These are phyloP conservation scores for Canavalia ensiformis DNA, from an alignment of 306 rosid genomes.

Conservation along the genomic window DNA sequence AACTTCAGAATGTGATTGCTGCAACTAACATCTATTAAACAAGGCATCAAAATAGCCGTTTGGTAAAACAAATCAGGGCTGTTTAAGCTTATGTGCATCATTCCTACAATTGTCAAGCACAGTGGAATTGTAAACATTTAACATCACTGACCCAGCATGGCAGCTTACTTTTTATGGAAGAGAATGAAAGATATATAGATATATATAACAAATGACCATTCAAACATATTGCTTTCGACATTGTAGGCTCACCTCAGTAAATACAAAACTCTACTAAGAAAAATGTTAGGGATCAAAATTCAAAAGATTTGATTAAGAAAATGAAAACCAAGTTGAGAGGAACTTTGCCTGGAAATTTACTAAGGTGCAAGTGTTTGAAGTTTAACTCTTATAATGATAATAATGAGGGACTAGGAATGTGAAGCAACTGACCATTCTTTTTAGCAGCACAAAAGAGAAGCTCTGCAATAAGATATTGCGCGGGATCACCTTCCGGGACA, in stretches of 20 bases:
- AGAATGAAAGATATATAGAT: neutral
- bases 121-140: neutral
- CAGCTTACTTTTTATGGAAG: neutral
- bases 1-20: too few species aligned
- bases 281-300: neutral
- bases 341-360: neutral
- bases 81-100: too few species aligned
- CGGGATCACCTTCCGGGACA: constrained; percentile 79
- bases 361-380: neutral
- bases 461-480: constrained; percentile 76
- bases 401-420: constrained; percentile 1
- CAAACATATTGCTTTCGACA: neutral
- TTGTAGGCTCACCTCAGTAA: neutral
- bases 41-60: too few species aligned
- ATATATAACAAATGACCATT: neutral
- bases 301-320: neutral
- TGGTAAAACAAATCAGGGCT: too few species aligned
- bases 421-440: constrained; percentile 64
- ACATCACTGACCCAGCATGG: constrained; percentile 1
- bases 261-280: neutral
- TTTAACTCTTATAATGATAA: neutral
- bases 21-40: too few species aligned
- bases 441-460: constrained; percentile 80
- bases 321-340: constrained; percentile 8
- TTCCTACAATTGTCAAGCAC: neutral